phyloP scores from a whole-genome alignment of 805 yeast genomes.

The Candida stauntonica region DNA sequence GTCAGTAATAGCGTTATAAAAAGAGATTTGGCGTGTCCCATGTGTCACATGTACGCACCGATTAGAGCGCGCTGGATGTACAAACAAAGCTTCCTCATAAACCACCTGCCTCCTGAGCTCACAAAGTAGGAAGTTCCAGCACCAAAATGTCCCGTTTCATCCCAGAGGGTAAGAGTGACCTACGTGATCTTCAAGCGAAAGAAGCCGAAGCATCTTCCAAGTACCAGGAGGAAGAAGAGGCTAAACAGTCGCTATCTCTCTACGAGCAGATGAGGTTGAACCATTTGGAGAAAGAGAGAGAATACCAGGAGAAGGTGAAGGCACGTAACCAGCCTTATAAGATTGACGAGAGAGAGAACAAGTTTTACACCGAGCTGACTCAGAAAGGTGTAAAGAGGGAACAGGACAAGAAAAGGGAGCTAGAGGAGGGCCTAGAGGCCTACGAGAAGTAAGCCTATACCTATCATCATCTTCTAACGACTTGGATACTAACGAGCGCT shows the following conservation, averaged over 20 bases:
- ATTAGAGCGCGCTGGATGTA: no score
- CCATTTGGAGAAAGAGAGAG: conserved; percentile 23
- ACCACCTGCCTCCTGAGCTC: not conserved
- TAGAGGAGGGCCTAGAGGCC: conserved; percentile 17
- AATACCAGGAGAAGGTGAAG: conserved; percentile 23
- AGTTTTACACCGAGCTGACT: conserved; percentile 17
- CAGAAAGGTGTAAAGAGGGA: conserved; percentile 11
- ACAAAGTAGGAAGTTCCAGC: not conserved
- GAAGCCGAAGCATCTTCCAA: conserved; percentile 19
- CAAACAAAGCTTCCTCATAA: no score
- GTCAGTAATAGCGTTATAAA: no score
- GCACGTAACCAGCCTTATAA: conserved; percentile 20
- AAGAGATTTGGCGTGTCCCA: no score
- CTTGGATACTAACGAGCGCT: conserved; percentile 6
- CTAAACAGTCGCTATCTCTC: conserved; percentile 20
- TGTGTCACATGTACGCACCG: no score
- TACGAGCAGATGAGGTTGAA: conserved; percentile 28
- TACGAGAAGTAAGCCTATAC: conserved; percentile 21
- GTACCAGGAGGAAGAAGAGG: conserved; percentile 20
- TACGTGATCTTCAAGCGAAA: conserved; percentile 15
- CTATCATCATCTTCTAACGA: not conserved
- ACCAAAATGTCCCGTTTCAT: conserved; percentile 26
- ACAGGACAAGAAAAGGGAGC: conserved; percentile 14
- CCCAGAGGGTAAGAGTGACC: conserved; percentile 26
- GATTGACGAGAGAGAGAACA: conserved; percentile 19